phyloP scores from a whole-genome alignment of 164 flowering plant species.

The Tetrastigma voinierianum region DNA sequence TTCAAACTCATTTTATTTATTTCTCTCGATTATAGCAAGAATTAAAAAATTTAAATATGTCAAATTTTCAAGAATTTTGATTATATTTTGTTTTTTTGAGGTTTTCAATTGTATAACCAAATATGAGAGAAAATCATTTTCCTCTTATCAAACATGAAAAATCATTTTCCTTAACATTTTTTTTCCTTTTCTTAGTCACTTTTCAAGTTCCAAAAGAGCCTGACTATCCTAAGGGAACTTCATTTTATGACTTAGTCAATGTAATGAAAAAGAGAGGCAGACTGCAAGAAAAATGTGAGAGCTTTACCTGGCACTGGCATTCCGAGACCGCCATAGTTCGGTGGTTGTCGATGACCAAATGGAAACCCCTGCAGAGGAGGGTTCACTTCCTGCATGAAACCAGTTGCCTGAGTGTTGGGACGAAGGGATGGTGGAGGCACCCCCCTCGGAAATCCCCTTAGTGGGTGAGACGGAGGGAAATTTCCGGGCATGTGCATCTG shows the following conservation, averaged over 20 bases:
- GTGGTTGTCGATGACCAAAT: slow-evolving; percentile 48
- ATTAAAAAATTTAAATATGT: too few relatives aligned
- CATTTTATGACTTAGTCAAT: neutral
- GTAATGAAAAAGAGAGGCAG: neutral
- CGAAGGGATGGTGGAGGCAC: slow-evolving; percentile 47
- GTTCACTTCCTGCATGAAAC: slow-evolving; percentile 47
- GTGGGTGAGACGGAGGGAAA: slow-evolving; percentile 49
- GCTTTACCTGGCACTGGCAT: slow-evolving; percentile 62
- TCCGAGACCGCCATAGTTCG: slow-evolving; percentile 48
- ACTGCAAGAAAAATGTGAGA: neutral
- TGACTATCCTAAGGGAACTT: too few relatives aligned
- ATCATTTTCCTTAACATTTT: too few relatives aligned
- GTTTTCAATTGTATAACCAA: too few relatives aligned
- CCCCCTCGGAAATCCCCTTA: slow-evolving; percentile 55
- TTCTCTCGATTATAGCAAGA: too few relatives aligned
- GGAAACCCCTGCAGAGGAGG: slow-evolving; percentile 66
- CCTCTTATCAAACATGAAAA: too few relatives aligned
- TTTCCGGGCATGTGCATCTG: slow-evolving; percentile 66
- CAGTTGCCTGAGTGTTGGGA: slow-evolving; percentile 44
- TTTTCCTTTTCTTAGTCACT: too few relatives aligned
- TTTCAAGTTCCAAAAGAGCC: too few relatives aligned
- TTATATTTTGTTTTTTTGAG: too few relatives aligned
- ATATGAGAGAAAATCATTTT: too few relatives aligned
- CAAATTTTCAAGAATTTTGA: too few relatives aligned
- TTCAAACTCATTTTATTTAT: too few relatives aligned